Conservation (phyloP, 805 yeast species). For the Maudiozyma barnettii region DNA sequence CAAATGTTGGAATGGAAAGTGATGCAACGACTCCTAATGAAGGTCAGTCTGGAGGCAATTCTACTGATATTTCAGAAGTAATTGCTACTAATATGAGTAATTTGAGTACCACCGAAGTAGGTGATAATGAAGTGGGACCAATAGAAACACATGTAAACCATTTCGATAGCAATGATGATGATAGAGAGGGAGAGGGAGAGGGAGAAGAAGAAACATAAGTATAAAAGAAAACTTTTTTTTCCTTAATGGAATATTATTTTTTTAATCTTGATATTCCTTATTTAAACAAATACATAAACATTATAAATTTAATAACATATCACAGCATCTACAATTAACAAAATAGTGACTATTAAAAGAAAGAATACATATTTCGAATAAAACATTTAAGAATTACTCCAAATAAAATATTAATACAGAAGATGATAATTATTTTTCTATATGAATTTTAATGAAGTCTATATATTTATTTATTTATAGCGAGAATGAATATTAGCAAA, state of each 20-base stretch:
- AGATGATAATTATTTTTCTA: too few relatives aligned
- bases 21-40: conserved; percentile 14
- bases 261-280: too few relatives aligned
- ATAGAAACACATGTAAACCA: neutral
- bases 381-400: too few relatives aligned
- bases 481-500: too few relatives aligned
- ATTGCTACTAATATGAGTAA: neutral
- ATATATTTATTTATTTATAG: too few relatives aligned
- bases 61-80: conserved; percentile 1
- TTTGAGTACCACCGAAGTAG: neutral
- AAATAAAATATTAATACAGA: too few relatives aligned
- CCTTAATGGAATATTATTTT: too few relatives aligned
- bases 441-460: neutral
- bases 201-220: too few relatives aligned
- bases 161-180: neutral
- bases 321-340: neutral
- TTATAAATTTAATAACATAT: neutral
- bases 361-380: too few relatives aligned
- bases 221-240: too few relatives aligned
- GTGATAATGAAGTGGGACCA: neutral
- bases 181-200: neutral
- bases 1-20: conserved; percentile 9
- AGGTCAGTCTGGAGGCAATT: conserved; percentile 1
- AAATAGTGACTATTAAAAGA: too few relatives aligned
- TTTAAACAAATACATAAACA: too few relatives aligned